Evolutionary conservation across 2,329 filamentous ascomycete species (phyloP), one percentile per base, ranked within the genome.

Genomic region (Colletotrichum trifolii): DNA sequence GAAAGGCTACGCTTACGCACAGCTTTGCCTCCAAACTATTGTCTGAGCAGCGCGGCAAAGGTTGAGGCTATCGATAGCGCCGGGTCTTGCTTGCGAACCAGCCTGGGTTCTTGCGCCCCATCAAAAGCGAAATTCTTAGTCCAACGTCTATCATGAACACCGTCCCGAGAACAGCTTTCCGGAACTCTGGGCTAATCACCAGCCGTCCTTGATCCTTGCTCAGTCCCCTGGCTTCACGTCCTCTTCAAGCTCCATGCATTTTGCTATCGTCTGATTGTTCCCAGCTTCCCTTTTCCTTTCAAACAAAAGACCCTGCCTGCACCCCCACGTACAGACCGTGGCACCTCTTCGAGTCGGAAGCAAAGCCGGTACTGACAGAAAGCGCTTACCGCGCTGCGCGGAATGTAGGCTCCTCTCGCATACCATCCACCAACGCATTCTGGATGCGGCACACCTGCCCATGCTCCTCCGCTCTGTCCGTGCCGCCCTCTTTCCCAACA

Each of bases 401-500:
- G 71, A 65, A 69, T 72, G 69, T 71, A 91, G 85, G 79, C 82
- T 85, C 66, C 78, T 91, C 68, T 89, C 87, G 57, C 79, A 89
- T 75, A 79, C 82, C 71, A 82, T 89, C 68, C 80, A 82, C 68
- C 79, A 78, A 60, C 79, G 85, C 74, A 75, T 92, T 66, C 82
- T 93, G 67, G 86, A 89, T 78, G 83, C 89, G 70, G 83, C 84
- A 67, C 83, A 86, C 70, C 82, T 94, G 60, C 88, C 91, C 75
- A 82, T 83, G 74, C 78, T 92, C 70, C 85, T 95, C 72, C 87
- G 88, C 75, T 86, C 88, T 70, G 84, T 92, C 72, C 91, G 96
- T 75, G 88, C 87, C 72, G 87, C 91, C 66, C 82, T 98, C 60
- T 98, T 97, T 76, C 95, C 96, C 70, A 91, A 93, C 78, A 96